A percentile compares a stretch with the other conserved stretches of the same genome.
These are phyloP conservation scores for Ogataea zsoltii DNA, from an alignment of 805 yeast species.

Conservation along the genomic window DNA sequence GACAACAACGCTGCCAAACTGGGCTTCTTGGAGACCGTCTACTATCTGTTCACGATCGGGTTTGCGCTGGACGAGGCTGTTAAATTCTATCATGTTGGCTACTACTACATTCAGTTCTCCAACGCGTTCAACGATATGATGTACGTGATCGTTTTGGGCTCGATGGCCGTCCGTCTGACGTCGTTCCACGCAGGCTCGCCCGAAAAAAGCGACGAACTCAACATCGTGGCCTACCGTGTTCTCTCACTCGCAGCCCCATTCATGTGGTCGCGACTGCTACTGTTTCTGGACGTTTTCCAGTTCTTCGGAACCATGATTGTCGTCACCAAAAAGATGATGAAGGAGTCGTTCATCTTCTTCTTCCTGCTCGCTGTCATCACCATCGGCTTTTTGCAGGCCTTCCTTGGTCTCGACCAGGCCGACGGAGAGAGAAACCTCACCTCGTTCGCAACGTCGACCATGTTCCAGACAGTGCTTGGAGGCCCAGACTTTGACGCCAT, in stretches of 20 bases:
- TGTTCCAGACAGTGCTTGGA: conserved; percentile 73
- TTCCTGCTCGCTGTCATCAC: conserved; percentile 69
- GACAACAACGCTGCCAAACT: conserved; percentile 42
- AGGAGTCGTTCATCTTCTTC: conserved; percentile 81
- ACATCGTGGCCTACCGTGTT: conserved; percentile 55
- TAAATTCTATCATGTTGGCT: conserved; percentile 78
- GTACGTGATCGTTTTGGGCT: conserved; percentile 53
- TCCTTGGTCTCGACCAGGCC: conserved; percentile 82
- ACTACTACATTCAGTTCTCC: conserved; percentile 72
- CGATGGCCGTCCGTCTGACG: conserved; percentile 57
- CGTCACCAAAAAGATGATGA: conserved; percentile 81
- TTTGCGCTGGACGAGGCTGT: conserved; percentile 64
- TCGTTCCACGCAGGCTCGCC: conserved; percentile 35
- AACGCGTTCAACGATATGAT: conserved; percentile 73
- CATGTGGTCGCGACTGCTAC: conserved; percentile 78
- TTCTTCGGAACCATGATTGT: conserved; percentile 90
- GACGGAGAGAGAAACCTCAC: conserved; percentile 85
- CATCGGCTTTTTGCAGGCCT: conserved; percentile 83
- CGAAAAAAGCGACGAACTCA: conserved; percentile 23
- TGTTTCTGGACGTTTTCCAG: conserved; percentile 74
- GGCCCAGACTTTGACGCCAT: conserved; percentile 72
- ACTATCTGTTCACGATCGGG: conserved; percentile 67
- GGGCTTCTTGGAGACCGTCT: conserved; percentile 52
- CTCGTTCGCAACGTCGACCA: conserved; percentile 55
- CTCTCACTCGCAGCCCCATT: conserved; percentile 82